A percentile compares a stretch with the other conserved stretches of the same genome.
Evolutionary conservation across 2,329 filamentous ascomycete genomes (phyloP).

Genomic region (Apiospora pterosperma): DNA sequence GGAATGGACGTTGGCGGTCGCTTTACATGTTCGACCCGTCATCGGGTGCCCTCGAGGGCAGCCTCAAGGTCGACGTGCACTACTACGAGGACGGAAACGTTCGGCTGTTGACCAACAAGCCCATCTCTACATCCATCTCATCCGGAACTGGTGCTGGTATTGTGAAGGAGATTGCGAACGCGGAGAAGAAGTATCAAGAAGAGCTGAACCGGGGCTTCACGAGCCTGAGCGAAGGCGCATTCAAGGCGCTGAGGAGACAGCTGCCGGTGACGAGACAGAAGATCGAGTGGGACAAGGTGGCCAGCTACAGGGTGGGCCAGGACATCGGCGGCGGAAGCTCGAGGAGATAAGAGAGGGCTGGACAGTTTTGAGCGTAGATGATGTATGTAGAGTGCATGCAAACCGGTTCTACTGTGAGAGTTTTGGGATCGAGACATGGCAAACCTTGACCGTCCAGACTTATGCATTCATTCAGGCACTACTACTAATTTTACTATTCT

Average conservation of each 20-base stretch:
- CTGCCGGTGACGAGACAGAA: constrained; percentile 96
- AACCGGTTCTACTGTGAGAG: neutral
- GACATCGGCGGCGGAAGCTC: constrained; percentile 70
- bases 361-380: neutral
- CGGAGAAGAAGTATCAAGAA: constrained; percentile 93
- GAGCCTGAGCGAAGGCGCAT: constrained; percentile 85
- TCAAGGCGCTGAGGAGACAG: constrained; percentile 89
- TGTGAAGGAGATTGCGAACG: constrained; percentile 70
- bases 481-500: neutral
- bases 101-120: constrained; percentile 83
- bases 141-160: constrained; percentile 65
- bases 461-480: neutral
- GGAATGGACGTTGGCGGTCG: constrained; percentile 95
- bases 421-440: neutral
- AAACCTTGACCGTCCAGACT: neutral
- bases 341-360: constrained; percentile 37
- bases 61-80: constrained; percentile 91
- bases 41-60: constrained; percentile 67
- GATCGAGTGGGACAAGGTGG: constrained; percentile 99
- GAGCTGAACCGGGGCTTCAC: constrained; percentile 90
- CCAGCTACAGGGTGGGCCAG: constrained; percentile 82
- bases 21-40: constrained; percentile 75
- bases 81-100: constrained; percentile 99
- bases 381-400: neutral
- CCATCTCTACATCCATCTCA: constrained; percentile 58